Base-by-base conservation (phyloP, 345 rosid species). In the Carallia pectinifolia region DNA sequence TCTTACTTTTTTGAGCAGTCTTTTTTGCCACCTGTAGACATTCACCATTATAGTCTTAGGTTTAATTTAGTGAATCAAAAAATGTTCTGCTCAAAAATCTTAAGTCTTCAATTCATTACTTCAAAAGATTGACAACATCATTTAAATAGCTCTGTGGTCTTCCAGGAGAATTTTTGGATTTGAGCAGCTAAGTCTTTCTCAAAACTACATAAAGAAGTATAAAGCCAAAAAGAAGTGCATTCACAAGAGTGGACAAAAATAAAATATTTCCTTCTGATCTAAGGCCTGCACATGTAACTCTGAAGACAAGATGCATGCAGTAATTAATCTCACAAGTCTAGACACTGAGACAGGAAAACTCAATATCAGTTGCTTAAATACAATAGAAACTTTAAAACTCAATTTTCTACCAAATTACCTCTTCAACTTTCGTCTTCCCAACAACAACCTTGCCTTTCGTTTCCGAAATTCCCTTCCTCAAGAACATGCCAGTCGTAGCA, bases 401-500 rank as follows among this genome's bases (percentile, higher is more conserved):
- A n/a, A 53, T 7, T 62, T 53, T 67, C 66, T 15, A 72, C 29
- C 19, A n/a, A 40, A 29, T 50, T 79, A 94, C 98, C 98, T 94
- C 97, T 85, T 91, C 97, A 40, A 91, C 89, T 85, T 91, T 94
- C 37, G 74, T 85, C 78, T 94, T 94, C 71, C 98, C 98, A 67
- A 91, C 93, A 30, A 77, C 80, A 66, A 91, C 98, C 73, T 86
- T 94, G 74, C 91, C 98, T 66, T 91, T 94, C 9, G 98, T 94
- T 78, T 82, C 98, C 19, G 90, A 83, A 55, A 91, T 62, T 58
- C 98, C 93, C 66, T 81, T 91, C 85, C 95, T 87, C n/a, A 94
- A 80, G 67, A 91, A 72, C 47, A 86, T 83, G n/a, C 96, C 93
- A 6, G 97, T 94, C 4, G 92, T 85, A 55, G 98, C 96, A 61